Percentiles rank a stretch among this genome's conserved stretches.
Conservation (phyloP, 2,329 filamentous ascomycete genomes). For the Diplodia intermedia region DNA sequence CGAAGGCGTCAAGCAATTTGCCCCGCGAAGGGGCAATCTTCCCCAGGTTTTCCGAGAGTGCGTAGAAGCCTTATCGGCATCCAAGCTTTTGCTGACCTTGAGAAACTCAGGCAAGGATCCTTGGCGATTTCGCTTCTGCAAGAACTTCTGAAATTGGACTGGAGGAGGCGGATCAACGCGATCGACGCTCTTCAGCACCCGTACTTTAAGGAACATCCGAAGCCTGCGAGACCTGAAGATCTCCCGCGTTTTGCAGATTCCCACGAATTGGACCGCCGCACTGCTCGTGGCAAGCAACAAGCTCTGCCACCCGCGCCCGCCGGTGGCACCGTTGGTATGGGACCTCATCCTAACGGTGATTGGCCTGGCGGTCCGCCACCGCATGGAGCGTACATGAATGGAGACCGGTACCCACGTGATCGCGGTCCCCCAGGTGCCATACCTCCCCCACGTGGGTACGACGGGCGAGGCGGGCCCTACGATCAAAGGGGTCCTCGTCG, state of each 20-base stretch:
- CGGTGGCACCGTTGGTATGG: constrained; percentile 85
- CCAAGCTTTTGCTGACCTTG: neutral
- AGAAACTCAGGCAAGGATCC: constrained; percentile 65
- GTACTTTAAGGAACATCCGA: constrained; percentile 82
- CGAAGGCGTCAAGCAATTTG: constrained; percentile 72
- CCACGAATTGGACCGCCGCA: constrained; percentile 93
- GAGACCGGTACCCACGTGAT: constrained; percentile 46
- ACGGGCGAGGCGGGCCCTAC: constrained; percentile 44
- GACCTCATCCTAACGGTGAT: constrained; percentile 60
- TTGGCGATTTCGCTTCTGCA: constrained; percentile 79
- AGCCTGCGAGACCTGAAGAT: constrained; percentile 82
- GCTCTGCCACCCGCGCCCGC: constrained; percentile 88
- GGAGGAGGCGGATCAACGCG: constrained; percentile 86
- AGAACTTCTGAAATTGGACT: constrained; percentile 87
- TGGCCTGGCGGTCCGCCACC: constrained; percentile 53
- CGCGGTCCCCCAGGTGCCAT: constrained; percentile 50
- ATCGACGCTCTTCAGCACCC: constrained; percentile 91
- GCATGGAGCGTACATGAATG: constrained; percentile 45
- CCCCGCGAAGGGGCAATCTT: constrained; percentile 68
- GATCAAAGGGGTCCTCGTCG: constrained; percentile 40
- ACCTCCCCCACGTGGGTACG: constrained; percentile 41
- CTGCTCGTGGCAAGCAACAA: constrained; percentile 84
- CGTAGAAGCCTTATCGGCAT: constrained; percentile 36
- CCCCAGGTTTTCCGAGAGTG: constrained; percentile 77
- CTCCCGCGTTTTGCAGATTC: constrained; percentile 93